Evolutionary conservation across 2,329 filamentous ascomycete species (phyloP), one percentile per base, ranked within the genome.

Genomic region (Penicillium occitanis): DNA sequence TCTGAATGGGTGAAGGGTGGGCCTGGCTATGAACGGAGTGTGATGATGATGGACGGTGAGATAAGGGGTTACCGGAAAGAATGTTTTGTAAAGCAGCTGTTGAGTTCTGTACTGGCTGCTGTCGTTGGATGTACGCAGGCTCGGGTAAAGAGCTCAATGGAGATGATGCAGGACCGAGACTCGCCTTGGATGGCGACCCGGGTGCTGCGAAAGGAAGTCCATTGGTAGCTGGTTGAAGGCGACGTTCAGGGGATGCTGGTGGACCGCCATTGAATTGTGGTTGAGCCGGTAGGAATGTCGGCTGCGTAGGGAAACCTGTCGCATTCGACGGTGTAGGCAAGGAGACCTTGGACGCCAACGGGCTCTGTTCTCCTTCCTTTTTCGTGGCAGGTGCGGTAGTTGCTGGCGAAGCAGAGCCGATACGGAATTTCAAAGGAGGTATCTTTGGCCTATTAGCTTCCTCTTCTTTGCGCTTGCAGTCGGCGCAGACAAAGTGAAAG

Each of bases 401-500:
- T 10, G 80, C 76, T 17, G 84, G 84, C 28, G 81, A 78, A 51
- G 61, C 65, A 48, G 65, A 66, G 37, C 80, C 83, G 64, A 87
- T 76, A 58, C 83, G 81, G 71, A 89, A 83, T 72, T 88, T 88
- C 69, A 89, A 77, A 14, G 85, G 82, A 6, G 85, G 87, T 57
- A 88, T 82, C 73, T 90, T 90, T 46, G 87, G 86, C 70, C 82
- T 82, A 67, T 84, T 86, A 19, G 84, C 83, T 63, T 87, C 86
- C 70, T 90, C 84, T 68, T 88, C 86, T 66, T 87, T 89, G 17
- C 85, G 87, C 71, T 87, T 88, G 81, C 95, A 99, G 58, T 90
- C 88, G 40, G 82, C 82, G 80, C 94, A 98, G 69, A 97, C 78
- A 73, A 97, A 97, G 68, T 91, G 88, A 73, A 98, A 98, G 70